These are phyloP conservation scores for Botrytis aclada DNA, from an alignment of 2,329 filamentous ascomycete species.

Conservation along the genomic window DNA sequence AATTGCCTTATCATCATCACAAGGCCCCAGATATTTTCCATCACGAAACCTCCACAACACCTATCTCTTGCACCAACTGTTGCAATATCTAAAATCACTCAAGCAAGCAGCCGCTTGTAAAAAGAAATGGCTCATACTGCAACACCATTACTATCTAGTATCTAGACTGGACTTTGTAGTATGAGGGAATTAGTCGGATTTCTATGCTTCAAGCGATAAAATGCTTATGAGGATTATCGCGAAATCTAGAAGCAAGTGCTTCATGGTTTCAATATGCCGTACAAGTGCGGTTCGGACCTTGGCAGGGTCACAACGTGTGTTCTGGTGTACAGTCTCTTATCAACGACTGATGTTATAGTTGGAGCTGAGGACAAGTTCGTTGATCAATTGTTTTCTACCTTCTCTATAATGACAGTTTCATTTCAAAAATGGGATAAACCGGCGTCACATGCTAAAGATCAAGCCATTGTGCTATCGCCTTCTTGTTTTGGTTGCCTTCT, in stretches of 20 bases:
- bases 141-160: not conserved
- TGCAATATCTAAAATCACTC: not conserved
- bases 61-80: not conserved
- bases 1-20: not conserved
- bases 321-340: slow-evolving; percentile 8
- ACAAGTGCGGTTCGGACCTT: slow-evolving; percentile 5
- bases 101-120: not conserved
- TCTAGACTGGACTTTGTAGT: not conserved
- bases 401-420: not conserved
- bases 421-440: slow-evolving; percentile 4
- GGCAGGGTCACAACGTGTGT: slow-evolving; percentile 4
- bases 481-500: not conserved
- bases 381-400: slow-evolving; percentile 2
- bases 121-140: slow-evolving; percentile 18
- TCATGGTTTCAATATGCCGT: slow-evolving; percentile 10
- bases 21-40: not conserved
- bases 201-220: not conserved
- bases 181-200: slow-evolving; percentile 14
- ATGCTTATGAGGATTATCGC: not conserved
- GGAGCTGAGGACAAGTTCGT: slow-evolving; percentile 5
- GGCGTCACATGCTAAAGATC: slow-evolving; percentile 7
- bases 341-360: slow-evolving; percentile 5
- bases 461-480: not conserved
- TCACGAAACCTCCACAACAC: not conserved
- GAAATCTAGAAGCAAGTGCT: slow-evolving; percentile 16